These are phyloP conservation scores for Phenoliferia sp. DNA, from an alignment of 1,284 basidiomycete genomes.

Conservation along the genomic window DNA sequence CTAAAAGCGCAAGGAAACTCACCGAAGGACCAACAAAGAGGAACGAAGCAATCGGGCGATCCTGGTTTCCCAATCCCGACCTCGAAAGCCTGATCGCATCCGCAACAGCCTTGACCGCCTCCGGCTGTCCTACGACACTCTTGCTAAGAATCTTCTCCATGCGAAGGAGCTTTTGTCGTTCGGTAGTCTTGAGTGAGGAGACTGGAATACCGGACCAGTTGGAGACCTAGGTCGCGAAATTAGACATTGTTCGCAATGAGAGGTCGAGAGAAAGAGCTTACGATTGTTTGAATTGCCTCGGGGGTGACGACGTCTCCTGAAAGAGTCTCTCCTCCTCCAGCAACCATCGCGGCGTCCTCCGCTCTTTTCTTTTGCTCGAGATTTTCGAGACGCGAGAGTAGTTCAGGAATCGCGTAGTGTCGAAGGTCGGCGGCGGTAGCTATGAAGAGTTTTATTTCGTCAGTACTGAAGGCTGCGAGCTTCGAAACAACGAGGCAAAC, in stretches of 20 bases:
- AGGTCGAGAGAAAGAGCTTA: no score
- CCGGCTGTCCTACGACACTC: constrained; percentile 53
- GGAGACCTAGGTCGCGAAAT: no score
- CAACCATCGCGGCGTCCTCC: constrained; percentile 42
- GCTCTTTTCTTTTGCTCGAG: constrained; percentile 50
- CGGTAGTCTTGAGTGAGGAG: constrained; percentile 38
- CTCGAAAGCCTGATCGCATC: constrained; percentile 55
- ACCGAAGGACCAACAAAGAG: constrained; percentile 48
- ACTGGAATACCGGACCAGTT: constrained; percentile 49
- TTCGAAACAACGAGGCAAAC: constrained; percentile 7
- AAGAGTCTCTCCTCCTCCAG: constrained; percentile 38
- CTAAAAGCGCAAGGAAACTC: no score
- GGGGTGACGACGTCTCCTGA: constrained; percentile 46
- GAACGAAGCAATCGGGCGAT: constrained; percentile 53
- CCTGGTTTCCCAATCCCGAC: constrained; percentile 53
- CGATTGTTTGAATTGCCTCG: constrained; percentile 52
- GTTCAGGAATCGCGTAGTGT: constrained; percentile 78
- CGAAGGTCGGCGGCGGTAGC: constrained; percentile 82
- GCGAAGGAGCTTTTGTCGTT: constrained; percentile 47
- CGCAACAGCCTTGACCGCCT: constrained; percentile 54
- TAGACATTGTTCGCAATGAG: no score
- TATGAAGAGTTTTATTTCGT: constrained; percentile 31
- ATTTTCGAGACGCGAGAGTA: constrained; percentile 63
- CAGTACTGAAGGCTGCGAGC: background rate
- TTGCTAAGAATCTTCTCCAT: constrained; percentile 49